Evolutionary conservation across 176 grass and related monocot genomes (phyloP), one percentile per base, ranked within the genome.

Genomic region (Melocanna baccifera): DNA sequence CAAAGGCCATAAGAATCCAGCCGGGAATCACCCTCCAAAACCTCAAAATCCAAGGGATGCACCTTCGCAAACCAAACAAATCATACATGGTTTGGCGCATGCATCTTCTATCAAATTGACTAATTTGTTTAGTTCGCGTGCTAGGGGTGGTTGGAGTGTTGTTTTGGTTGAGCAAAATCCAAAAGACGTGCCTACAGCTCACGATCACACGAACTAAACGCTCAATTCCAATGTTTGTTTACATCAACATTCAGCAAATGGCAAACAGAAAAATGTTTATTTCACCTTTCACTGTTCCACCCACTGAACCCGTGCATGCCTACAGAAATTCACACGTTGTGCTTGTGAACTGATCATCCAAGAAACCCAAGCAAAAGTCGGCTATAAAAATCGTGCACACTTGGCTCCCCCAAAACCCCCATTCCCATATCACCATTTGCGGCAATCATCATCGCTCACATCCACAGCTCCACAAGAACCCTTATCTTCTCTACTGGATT

Each of bases 401-500:
- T 41, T 62, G 62, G 59, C 28, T 12, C 65, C 22, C 23, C 4
- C 67, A 36, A 52, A 78, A 3, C 67, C 57, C 18, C 67, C 13
- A 58, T 71, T 9, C 25, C 41, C 50, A 29, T 29, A 59, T 55
- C 62, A 29, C 39, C 30, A 40, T 67, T 34, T 59, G 69, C 80
- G 53, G 16, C 14, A 3, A 69, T 2, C 61, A 74, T n/a, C 53
- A 26, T 62, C 53, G 55, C 9, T 75, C 82, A 77, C 71, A 70
- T 76, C 64, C 71, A 47, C 83, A 57, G 6, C 37, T 47, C 37
- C 68, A 6, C 59, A 57, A 86, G 66, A 89, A 81, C 20, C 63
- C 78, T 82, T 82, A 86, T 82, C 83, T 62, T 73, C 56, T 50
- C 41, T 19, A 3, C 4, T 40, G 37, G 83, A 86, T 78, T 57